Percentiles rank a stretch among this genome's conserved stretches.
Conservation (phyloP, 2,329 filamentous ascomycete genomes). For the Paecilomyces dactylethromorphus region DNA sequence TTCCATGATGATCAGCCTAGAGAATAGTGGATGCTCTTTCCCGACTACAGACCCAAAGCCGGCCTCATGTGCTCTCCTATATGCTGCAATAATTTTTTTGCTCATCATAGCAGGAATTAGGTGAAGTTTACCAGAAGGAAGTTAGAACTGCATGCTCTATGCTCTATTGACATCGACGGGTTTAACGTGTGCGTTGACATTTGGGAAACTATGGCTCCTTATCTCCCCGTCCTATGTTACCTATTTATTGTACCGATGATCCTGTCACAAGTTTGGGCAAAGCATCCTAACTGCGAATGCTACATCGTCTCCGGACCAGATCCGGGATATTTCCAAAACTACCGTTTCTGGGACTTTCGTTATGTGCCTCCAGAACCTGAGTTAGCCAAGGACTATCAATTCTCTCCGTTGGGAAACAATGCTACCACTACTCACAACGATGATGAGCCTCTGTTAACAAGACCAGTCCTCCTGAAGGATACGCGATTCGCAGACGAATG, state of each 20-base stretch:
- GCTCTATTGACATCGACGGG: no score
- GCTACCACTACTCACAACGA: constrained; percentile 8
- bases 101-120: no score
- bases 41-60: neutral
- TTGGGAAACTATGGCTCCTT: neutral
- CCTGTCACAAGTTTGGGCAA: neutral
- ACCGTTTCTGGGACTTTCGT: constrained; percentile 48
- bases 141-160: no score
- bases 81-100: no score
- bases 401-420: constrained; percentile 10
- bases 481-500: constrained; percentile 31
- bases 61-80: no score
- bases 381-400: constrained; percentile 15
- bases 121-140: no score
- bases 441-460: neutral
- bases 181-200: no score
- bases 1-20: no score
- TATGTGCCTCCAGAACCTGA: constrained; percentile 26
- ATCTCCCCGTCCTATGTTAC: neutral
- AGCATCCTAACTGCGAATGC: constrained; percentile 36
- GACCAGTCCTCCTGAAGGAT: constrained; percentile 23
- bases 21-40: neutral
- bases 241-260: neutral
- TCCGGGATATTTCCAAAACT: constrained; percentile 44
- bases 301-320: constrained; percentile 39